Evolutionary conservation across 768 basidiomycete genomes (phyloP), one percentile per base, ranked within the genome.

Genomic region (Suillus alpinus): DNA sequence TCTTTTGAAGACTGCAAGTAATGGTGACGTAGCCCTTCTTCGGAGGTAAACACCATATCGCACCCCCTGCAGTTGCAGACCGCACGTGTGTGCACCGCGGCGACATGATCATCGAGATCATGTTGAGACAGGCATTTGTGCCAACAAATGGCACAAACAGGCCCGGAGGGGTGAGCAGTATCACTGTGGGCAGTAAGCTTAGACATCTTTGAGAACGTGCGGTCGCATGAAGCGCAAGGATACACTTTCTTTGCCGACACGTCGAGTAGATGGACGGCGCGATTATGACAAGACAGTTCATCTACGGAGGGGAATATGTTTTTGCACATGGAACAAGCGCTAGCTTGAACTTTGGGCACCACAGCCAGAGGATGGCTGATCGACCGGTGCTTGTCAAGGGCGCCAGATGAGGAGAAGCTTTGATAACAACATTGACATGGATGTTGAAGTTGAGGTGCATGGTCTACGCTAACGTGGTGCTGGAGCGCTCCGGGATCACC

Each of bases 11-110:
- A 76, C 5, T 74, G 68, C 47, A 65, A 69, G 64, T 80, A 82
- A 60, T 83, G 82, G 3, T 65, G 62, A 20, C 70, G 63, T 3
- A 81, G 71, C 2, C 73, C 71, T 12, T 77, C 78, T 52, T 78
- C 72, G 41, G 71, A 67, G 3, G 53, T n/a, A 51, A 64, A 75
- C 0, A 61, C 65, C 50, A 63, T 49, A 37, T 62, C 63, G 7
- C 72, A 75, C 10, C 52, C 26, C 26, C 18, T 37, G 53, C 72
- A 73, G 6, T 44, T 58, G 29, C 65, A 70, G 43, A 66, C 64
- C 4, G 57, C 60, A 26, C 65, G 70, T 18, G 72, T 69, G 43
- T 73, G 72, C 26, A 66, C 72, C 13, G 67, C 66, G 31, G 69
- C 67, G 47, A 72, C 44, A 39, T 73, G 72, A 32, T 68, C 67